Conservation (phyloP, 2,329 filamentous ascomycete genomes). For the Drechslerella dactyloides region DNA sequence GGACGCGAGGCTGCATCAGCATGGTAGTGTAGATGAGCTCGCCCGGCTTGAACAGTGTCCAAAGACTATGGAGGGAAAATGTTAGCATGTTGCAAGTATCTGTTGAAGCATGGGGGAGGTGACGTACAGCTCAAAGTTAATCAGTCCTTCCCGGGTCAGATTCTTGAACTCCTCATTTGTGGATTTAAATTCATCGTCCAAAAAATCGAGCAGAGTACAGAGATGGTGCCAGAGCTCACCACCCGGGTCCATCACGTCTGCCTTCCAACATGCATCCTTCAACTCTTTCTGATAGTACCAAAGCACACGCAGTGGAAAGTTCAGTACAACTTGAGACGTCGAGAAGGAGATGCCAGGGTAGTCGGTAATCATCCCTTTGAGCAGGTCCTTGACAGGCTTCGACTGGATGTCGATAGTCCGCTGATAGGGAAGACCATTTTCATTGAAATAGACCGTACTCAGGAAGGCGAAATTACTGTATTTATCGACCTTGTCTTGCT, state of each 20-base stretch:
- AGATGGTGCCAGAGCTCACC: conserved; percentile 17
- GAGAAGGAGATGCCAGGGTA: conserved; percentile 35
- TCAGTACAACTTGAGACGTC: conserved; percentile 11
- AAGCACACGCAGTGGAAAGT: conserved; percentile 35
- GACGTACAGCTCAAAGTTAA: conserved; percentile 49
- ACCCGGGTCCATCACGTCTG: neutral
- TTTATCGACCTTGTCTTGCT: conserved; percentile 55
- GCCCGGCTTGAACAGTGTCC: conserved; percentile 44
- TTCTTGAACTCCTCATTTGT: conserved; percentile 44
- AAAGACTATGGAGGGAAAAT: conserved; percentile 14
- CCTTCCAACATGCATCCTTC: conserved; percentile 7
- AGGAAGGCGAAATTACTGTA: conserved; percentile 56
- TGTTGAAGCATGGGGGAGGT: neutral
- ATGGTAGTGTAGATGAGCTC: conserved; percentile 32
- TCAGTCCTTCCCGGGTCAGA: conserved; percentile 47
- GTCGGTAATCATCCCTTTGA: conserved; percentile 24
- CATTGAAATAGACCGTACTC: conserved; percentile 33
- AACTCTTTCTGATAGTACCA: conserved; percentile 33
- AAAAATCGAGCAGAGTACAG: conserved; percentile 21
- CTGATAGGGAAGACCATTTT: conserved; percentile 12
- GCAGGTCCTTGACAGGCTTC: conserved; percentile 18
- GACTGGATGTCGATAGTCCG: conserved; percentile 31
- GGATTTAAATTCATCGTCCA: conserved; percentile 50
- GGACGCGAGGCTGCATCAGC: conserved; percentile 19
- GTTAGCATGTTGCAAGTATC: conserved; percentile 12